Base-by-base conservation (phyloP, 441 rosid genomes). In the Eruca vesicaria region DNA sequence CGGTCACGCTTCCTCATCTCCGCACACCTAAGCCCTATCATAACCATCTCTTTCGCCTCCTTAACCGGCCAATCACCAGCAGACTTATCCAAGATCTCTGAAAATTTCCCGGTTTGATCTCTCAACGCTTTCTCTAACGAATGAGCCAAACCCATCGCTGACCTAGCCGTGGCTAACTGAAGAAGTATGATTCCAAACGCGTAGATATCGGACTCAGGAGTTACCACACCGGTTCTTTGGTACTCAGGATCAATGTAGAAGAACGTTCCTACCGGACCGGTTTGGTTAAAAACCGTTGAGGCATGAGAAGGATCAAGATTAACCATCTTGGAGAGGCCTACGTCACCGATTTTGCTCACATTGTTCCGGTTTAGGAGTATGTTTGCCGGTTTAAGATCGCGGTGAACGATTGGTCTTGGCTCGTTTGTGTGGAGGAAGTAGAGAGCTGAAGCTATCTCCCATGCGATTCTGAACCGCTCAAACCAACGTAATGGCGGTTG, bases 371-470 rank as follows among this genome's bases (percentile, higher is more conserved):
- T 94, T 45, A 94, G 93, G 81, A 94, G 81, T 73, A 94, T 92
- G 75, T 92, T 92, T 10, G 97, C 96, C 12, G 98, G 99, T 79
- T 94, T 94, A 21, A 94, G 82, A 78, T 94, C 98, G 2, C 99
- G 96, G 79, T 94, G 99, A 70, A 94, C 84, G 61, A 92, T 88
- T 11, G 93, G 88, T 68, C 78, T 83, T 7, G 99, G 98, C 82
- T 86, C 94, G 65, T 88, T 76, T 50, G 79, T 85, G 83, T 94
- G 99, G 69, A 94, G 99, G 63, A 87, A 92, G 32, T 71, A 82
- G 10, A 94, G 96, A 69, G 94, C 94, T 1, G 96, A 89, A 69
- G 97, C 98, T 11, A 94, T 88, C 84, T 94, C 98, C 94, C 96
- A 94, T 57, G 96, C 98, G 41, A 94, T 92, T 56, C 87, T 69